Evolutionary conservation across 179 eudicot species (phyloP).

Genomic region (Drosera spatulata): DNA sequence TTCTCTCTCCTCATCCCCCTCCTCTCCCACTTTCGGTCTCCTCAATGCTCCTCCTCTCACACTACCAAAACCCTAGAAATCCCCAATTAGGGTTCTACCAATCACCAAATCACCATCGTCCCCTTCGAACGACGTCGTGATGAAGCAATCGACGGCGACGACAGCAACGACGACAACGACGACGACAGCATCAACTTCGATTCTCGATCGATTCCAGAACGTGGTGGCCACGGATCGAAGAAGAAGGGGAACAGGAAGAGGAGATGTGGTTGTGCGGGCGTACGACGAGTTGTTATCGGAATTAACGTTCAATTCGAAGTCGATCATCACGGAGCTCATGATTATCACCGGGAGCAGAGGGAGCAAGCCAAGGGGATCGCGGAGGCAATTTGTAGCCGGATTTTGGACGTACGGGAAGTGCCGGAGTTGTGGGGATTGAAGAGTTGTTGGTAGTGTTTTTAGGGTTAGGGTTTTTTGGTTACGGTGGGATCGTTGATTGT

Average conservation of each 20-base stretch:
- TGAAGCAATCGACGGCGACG: constrained; percentile 4
- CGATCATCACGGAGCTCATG: constrained; percentile 89
- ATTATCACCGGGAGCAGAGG: constrained; percentile 75
- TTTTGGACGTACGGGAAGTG: constrained; percentile 60
- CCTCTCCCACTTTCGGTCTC: too few relatives aligned
- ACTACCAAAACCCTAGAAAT: too few relatives aligned
- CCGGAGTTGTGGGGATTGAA: constrained; percentile 8
- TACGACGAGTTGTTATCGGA: constrained; percentile 61
- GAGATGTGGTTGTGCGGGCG: constrained; percentile 25
- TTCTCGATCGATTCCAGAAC: constrained; percentile 61
- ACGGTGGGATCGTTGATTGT: too few relatives aligned
- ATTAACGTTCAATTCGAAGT: constrained; percentile 80
- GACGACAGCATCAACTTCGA: constrained; percentile 28
- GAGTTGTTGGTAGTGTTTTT: too few relatives aligned
- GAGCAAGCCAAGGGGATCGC: constrained; percentile 68
- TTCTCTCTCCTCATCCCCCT: too few relatives aligned
- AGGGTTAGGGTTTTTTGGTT: too few relatives aligned
- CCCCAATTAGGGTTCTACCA: too few relatives aligned
- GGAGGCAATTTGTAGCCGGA: constrained; percentile 66
- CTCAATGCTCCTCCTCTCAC: too few relatives aligned
- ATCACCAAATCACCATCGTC: too few relatives aligned
- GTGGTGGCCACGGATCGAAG: constrained; percentile 48
- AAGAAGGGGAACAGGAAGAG: constrained; percentile 30
- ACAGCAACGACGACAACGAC: too few relatives aligned
- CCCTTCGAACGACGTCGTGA: constrained; percentile 16